phyloP scores from a whole-genome alignment of 306 rosid genomes.

The Corylus avellana region DNA sequence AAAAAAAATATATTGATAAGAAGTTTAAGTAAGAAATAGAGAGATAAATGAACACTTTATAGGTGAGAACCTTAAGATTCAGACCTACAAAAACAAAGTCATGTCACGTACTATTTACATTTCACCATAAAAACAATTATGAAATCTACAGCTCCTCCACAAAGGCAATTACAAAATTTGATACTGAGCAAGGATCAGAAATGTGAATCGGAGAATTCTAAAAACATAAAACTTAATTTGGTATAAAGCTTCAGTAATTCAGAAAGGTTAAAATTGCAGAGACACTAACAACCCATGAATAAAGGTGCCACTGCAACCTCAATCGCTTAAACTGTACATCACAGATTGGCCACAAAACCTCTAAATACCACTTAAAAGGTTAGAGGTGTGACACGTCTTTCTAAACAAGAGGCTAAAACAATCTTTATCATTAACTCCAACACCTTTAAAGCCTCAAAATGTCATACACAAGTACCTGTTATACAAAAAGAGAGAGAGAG shows the following conservation, averaged over 20 bases:
- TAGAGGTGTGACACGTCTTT: not conserved
- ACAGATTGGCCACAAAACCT: not conserved
- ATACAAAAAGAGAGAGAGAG: too few relatives aligned
- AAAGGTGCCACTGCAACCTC: not conserved
- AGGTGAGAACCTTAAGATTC: slow-evolving; percentile 14
- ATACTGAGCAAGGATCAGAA: not conserved
- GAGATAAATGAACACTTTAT: slow-evolving; percentile 16
- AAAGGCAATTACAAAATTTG: not conserved
- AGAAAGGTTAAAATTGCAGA: not conserved
- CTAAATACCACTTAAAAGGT: not conserved
- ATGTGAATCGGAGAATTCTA: not conserved
- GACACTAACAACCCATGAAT: not conserved
- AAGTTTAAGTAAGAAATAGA: not conserved
- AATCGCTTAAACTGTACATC: not conserved
- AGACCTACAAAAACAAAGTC: not conserved
- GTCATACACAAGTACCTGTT: not conserved
- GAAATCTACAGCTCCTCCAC: not conserved
- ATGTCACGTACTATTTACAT: not conserved
- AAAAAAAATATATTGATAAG: too few relatives aligned
- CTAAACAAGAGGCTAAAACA: not conserved
- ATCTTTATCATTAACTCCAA: not conserved
- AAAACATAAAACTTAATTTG: not conserved
- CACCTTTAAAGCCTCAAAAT: not conserved
- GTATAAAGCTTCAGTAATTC: not conserved
- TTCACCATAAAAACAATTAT: not conserved